Conservation (phyloP, 1,139 yeast genomes). For the Yamadazyma friedrichii region DNA sequence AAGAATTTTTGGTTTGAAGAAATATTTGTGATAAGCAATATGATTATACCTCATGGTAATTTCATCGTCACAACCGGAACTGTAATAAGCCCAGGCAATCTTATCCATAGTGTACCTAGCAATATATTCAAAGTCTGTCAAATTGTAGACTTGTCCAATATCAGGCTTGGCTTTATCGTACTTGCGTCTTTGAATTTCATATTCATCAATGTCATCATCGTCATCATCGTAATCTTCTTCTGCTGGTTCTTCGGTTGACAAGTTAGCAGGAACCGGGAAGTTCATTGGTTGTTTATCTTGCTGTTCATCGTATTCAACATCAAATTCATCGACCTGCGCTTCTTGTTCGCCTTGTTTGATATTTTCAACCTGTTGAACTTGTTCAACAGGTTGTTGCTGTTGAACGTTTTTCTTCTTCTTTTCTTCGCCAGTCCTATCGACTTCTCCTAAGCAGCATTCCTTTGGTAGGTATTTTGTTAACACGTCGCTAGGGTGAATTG, state of each 20-base stretch:
- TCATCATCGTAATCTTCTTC: conserved; percentile 22
- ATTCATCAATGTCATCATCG: conserved; percentile 30
- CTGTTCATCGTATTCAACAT: conserved; percentile 49
- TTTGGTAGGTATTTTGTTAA: conserved; percentile 45
- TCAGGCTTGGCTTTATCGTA: conserved; percentile 53
- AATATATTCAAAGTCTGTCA: conserved; percentile 79
- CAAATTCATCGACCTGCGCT: conserved; percentile 34
- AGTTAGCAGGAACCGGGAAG: conserved; percentile 13
- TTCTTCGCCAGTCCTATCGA: conserved; percentile 13
- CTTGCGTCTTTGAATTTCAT: conserved; percentile 29
- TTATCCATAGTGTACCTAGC: conserved; percentile 71
- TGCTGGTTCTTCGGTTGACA: conserved; percentile 14
- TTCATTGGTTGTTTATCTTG: conserved; percentile 30
- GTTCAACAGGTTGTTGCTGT: not conserved
- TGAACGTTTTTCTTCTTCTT: conserved; percentile 6
- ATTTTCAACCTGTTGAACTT: no score
- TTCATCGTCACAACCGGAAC: conserved; percentile 92
- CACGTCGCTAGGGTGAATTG: conserved; percentile 83
- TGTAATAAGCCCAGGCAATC: conserved; percentile 89
- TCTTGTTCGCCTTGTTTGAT: conserved; percentile 4
- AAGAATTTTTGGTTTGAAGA: conserved; percentile 78
- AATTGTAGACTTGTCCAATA: conserved; percentile 61
- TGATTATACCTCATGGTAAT: conserved; percentile 87
- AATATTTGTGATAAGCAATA: conserved; percentile 79
- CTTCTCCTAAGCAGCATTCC: conserved; percentile 34